Evolutionary conservation across 805 yeast genomes (phyloP).

Genomic region (Torulaspora indica): DNA sequence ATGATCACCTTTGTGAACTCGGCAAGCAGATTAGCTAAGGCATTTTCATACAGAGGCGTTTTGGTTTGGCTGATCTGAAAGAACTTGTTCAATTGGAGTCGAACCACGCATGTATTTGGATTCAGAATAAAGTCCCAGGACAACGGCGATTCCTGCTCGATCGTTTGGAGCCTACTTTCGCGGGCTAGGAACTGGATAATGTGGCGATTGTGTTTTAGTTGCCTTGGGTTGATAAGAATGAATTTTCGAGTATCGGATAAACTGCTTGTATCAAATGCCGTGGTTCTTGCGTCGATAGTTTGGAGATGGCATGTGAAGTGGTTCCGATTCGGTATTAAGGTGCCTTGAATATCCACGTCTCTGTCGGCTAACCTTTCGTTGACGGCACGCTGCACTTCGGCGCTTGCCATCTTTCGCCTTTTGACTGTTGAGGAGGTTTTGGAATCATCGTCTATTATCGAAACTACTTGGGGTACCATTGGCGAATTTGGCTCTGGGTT

Average conservation of each 20-base stretch:
- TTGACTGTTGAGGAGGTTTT: slow-evolving; percentile 12
- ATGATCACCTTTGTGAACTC: slow-evolving; percentile 20
- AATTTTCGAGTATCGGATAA: neutral
- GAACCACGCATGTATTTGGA: slow-evolving; percentile 18
- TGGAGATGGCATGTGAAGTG: neutral
- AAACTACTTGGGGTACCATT: slow-evolving; percentile 21
- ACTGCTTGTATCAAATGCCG: slow-evolving; percentile 1
- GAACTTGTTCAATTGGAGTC: slow-evolving; percentile 19
- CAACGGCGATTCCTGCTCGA: slow-evolving; percentile 12
- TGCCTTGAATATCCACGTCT: neutral
- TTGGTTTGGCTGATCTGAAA: slow-evolving; percentile 17
- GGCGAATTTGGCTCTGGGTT: slow-evolving; percentile 14
- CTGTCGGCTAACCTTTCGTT: neutral
- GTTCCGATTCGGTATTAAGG: neutral
- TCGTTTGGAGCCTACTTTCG: slow-evolving; percentile 5
- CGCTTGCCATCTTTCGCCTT: slow-evolving; percentile 8
- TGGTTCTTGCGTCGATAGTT: neutral
- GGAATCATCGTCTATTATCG: slow-evolving; percentile 25
- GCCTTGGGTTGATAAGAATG: slow-evolving; percentile 16
- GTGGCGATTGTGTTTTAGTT: slow-evolving; percentile 11
- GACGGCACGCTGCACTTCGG: slow-evolving; percentile 1
- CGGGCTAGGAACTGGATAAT: slow-evolving; percentile 10
- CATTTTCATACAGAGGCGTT: slow-evolving; percentile 14
- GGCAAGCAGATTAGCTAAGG: slow-evolving; percentile 6
- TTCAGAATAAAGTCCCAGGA: slow-evolving; percentile 24